Base-by-base conservation (phyloP, 2,329 filamentous ascomycete species). In the Penicillium occitanis region DNA sequence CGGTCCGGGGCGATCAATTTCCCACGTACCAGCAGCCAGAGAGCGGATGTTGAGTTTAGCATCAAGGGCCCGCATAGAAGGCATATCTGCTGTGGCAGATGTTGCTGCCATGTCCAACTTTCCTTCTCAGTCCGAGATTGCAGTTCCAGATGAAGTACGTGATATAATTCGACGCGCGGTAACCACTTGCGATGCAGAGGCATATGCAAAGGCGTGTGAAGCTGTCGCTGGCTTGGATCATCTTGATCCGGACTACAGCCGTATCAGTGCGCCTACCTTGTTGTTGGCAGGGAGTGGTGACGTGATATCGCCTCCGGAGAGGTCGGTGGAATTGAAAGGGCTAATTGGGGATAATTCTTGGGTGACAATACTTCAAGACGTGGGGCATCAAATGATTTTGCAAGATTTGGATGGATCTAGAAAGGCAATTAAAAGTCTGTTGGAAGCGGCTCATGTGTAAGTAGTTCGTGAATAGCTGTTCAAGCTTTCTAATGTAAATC, bases 1-100 rank as follows among this genome's bases (percentile, higher is more conserved):
- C 22, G 76, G 76, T 5, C 50, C 73, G 5, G 75, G 76, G 19
- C 72, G 75, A 35, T 75, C 74, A 50, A 46, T 68, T 40, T 51
- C 64, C 44, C 42, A 68, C 46, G 66, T 66, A 65, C 63, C 63
- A 61, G 44, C 53, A 4, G 55, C 63, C 10, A 60, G 63, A 61
- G 63, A 65, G 10, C 63, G 63, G 33, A 65, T 65, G 63, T 61
- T 65, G 33, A 61, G 33, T 55, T 46, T 65, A n/a, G 63, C 63
- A 17, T 35, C 30, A 4, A 53, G 55, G 33, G 57, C 63, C 7
- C 55, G 63, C 19, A 30, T n/a, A 42, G 63, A 65, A 30, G 63
- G 63, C 14, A 65, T 65, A 60, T 65, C 55, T 44, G 44, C 63
- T 22, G 63, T 55, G 5, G 63, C 63, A 30, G 44, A 65, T 17